Conservation (phyloP, 805 yeast genomes). For the Zygosaccharomyces bisporus region DNA sequence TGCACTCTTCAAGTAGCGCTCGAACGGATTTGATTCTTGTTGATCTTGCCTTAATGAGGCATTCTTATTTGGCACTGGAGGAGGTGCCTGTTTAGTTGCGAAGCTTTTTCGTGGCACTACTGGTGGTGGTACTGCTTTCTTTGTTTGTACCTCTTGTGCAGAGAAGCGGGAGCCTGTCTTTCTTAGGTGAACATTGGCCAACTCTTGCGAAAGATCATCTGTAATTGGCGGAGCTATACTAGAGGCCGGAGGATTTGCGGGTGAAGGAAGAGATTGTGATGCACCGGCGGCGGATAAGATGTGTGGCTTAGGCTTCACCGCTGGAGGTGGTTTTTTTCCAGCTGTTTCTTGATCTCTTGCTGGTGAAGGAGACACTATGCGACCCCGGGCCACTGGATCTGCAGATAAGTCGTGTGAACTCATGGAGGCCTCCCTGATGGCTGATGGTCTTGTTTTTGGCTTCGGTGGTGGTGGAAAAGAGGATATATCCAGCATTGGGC, state of each 20-base stretch:
- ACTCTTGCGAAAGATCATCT: constrained; percentile 15
- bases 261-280: not conserved
- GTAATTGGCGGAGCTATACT: constrained; percentile 1
- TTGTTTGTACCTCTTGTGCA: constrained; percentile 1
- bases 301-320: constrained; percentile 31
- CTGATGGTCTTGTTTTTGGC: constrained; percentile 9
- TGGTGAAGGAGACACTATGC: not conserved
- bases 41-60: constrained; percentile 7
- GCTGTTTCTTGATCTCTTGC: not conserved
- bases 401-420: constrained; percentile 14
- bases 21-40: constrained; percentile 36
- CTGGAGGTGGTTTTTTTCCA: constrained; percentile 20
- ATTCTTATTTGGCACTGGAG: constrained; percentile 20
- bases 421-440: constrained; percentile 9
- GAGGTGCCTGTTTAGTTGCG: constrained; percentile 15
- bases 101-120: constrained; percentile 20
- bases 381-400: constrained; percentile 1
- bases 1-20: constrained; percentile 37
- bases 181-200: constrained; percentile 16
- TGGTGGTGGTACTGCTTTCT: constrained; percentile 17
- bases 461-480: constrained; percentile 31
- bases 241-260: too few relatives aligned
- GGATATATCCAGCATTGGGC: constrained; percentile 5
- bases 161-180: constrained; percentile 14
- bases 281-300: constrained; percentile 8